Conservation (phyloP, 345 rosid genomes). For the Ricinus communis region DNA sequence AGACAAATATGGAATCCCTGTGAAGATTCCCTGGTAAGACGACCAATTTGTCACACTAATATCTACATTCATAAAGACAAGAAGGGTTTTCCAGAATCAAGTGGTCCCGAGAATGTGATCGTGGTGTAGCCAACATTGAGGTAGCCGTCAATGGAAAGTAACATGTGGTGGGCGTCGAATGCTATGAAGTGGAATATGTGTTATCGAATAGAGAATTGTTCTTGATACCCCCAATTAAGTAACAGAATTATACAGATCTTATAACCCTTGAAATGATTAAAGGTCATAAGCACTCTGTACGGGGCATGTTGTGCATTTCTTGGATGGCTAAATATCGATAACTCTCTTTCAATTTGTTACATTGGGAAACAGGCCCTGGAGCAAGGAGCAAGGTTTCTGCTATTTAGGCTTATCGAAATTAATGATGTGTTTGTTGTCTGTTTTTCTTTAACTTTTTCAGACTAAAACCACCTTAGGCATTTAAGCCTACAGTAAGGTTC, state of each 20-base stretch:
- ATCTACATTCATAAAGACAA: background rate
- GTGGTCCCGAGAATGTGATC: background rate
- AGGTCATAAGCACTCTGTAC: background rate
- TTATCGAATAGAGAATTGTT: background rate
- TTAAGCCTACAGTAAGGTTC: too few relatives aligned
- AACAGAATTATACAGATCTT: background rate
- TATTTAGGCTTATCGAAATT: background rate
- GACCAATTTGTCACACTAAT: background rate
- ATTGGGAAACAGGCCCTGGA: background rate
- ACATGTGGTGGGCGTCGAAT: background rate
- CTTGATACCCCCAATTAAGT: background rate
- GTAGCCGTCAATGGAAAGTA: background rate
- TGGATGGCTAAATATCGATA: background rate
- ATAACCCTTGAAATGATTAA: background rate
- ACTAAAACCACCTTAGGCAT: background rate
- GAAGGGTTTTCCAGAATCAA: background rate
- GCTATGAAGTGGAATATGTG: slow-evolving; percentile 8
- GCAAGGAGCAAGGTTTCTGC: background rate
- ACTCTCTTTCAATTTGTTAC: background rate
- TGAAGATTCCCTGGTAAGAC: too few relatives aligned
- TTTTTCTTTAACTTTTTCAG: background rate
- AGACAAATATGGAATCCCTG: too few relatives aligned
- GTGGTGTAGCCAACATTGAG: background rate
- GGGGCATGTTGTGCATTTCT: background rate
- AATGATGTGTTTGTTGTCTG: background rate